Base-by-base conservation (phyloP, 208 protist species). In the Novymonas esmeraldas region DNA sequence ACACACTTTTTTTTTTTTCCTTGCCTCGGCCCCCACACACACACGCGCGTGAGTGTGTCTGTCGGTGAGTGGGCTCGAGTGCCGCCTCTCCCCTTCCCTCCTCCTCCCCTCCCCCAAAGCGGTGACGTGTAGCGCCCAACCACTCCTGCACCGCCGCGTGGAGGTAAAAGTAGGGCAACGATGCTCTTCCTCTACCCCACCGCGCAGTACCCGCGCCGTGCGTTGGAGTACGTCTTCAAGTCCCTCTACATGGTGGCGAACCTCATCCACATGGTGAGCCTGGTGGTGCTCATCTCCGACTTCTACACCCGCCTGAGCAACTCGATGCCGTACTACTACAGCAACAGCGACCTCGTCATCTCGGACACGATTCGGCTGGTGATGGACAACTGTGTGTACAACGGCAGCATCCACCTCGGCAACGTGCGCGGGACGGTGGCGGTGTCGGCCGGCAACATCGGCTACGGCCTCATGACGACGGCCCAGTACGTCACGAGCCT, bases 171-270 rank as follows among this genome's bases (percentile, higher is more conserved):
- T 13, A 20, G 26, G n/a, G 54, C 22, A 42, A 22, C 20, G 28
- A 95, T 95, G 90, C 75, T 95, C 28, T 95, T 89, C 59, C 58
- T 94, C 16, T 82, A 81, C 62, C 87, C 90, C 22, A 87, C 76
- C 6, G 77, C 87, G 31, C 72, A 87, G 62, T 94, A 92, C 73
- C 90, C 90, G 33, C 75, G 90, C 26, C 55, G 65, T 38, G 45
- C 39, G 44, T 56, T 89, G 18, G 87, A 95, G 69, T 74, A 79
- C 39, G 33, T 90, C 7, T 89, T 92, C 64, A 90, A 93, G 54
- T 54, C 58, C 33, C 48, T 94, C 29, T 94, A 95, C 68, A 58
- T 81, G 28, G 31, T 93, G n/a, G 54, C 70, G 42, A 87, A 66
- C 48, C 34, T 74, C 1, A 6, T 76, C 4, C 79, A 92, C 51